phyloP scores from a whole-genome alignment of 164 flowering plant species.

The Akebia trifoliata region DNA sequence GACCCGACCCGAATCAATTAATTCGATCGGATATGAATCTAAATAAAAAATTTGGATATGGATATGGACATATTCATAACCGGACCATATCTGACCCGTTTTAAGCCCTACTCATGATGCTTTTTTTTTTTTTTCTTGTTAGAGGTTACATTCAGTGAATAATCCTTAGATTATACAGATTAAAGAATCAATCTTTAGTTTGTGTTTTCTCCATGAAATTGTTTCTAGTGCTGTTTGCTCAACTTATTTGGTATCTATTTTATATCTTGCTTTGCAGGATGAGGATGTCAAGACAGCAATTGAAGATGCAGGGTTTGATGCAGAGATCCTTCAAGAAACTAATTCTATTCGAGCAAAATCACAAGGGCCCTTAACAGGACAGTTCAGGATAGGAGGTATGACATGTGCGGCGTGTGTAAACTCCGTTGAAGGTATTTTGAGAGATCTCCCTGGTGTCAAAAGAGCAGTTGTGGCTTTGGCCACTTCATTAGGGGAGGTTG shows the following conservation, averaged over 20 bases:
- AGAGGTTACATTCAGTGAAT: no score
- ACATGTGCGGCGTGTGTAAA: conserved; percentile 97
- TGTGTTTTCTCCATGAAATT: neutral
- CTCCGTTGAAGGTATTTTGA: conserved; percentile 89
- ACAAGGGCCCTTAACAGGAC: conserved; percentile 53
- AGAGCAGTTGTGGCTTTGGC: conserved; percentile 91
- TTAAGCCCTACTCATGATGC: no score
- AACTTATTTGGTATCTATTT: neutral
- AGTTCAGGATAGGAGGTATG: conserved; percentile 96
- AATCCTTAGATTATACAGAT: no score
- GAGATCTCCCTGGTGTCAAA: conserved; percentile 73
- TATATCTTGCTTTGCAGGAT: conserved; percentile 42
- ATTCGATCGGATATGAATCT: no score
- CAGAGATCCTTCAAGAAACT: conserved; percentile 70
- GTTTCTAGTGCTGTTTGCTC: neutral
- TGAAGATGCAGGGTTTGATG: conserved; percentile 98
- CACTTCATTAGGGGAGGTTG: conserved; percentile 89
- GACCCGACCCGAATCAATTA: no score
- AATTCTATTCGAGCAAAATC: conserved; percentile 24
- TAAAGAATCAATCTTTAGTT: no score
- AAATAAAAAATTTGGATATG: no score
- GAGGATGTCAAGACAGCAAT: conserved; percentile 80
- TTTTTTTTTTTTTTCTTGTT: no score
- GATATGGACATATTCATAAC: no score
- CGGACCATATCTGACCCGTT: no score